Conservation (phyloP, 768 basidiomycete genomes). For the Kwoniella sp. region DNA sequence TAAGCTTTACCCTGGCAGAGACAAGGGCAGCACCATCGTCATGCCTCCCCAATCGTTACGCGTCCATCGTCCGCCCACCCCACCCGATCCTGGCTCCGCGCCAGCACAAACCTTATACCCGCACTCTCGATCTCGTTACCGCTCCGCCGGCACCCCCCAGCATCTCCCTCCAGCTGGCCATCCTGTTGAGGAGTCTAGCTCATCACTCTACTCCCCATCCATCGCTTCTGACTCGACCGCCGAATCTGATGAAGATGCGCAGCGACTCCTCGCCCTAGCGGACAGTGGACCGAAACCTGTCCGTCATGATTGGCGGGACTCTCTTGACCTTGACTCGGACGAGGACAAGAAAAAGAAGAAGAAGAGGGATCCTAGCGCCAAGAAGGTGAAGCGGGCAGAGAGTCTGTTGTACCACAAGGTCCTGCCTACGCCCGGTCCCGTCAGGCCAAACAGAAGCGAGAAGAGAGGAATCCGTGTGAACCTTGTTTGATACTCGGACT, state of each 20-base stretch:
- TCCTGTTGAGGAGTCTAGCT: neutral
- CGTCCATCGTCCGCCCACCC: neutral
- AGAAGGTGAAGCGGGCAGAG: constrained; percentile 7
- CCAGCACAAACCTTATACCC: neutral
- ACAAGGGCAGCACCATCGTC: neutral
- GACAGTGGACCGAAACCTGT: constrained; percentile 22
- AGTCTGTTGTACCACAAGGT: constrained; percentile 8
- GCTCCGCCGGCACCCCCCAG: neutral
- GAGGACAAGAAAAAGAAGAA: neutral
- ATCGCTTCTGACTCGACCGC: constrained; percentile 5
- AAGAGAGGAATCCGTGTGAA: neutral
- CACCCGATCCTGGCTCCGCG: neutral
- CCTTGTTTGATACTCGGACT: neutral
- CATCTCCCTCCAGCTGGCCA: neutral
- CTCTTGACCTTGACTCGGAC: neutral
- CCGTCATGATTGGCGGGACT: constrained; percentile 7
- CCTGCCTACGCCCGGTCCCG: neutral
- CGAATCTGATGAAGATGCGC: constrained; percentile 12
- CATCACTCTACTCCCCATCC: constrained; percentile 11
- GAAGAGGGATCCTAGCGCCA: neutral
- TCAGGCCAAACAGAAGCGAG: neutral
- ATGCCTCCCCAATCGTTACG: neutral
- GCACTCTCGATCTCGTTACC: neutral
- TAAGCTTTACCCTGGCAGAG: neutral
- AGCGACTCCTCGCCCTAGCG: constrained; percentile 17